Evolutionary conservation across 1,284 basidiomycete species (phyloP), one percentile per base, ranked within the genome.

Genomic region (Ganoderma leucocontextum): DNA sequence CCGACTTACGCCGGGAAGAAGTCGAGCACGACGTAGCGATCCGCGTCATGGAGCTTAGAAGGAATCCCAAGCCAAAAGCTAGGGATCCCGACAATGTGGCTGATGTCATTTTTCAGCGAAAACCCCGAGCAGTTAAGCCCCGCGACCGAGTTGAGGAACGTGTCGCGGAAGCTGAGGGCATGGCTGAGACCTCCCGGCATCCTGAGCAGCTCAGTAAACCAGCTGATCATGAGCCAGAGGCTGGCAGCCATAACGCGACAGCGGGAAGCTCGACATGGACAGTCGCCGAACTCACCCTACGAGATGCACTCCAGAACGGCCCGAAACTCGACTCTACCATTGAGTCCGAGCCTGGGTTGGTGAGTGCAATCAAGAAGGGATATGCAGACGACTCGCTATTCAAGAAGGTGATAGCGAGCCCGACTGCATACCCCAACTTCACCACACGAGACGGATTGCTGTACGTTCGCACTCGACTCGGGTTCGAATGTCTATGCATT

Each of bases 401-500:
- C 49, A 52, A 52, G 25, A 52, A 52, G 9, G 12, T 52, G 0
- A 10, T 52, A 29, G 22, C 22, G 12, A 25, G 8, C 4, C 49
- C 22, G 2, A 6, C 49, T 4, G 25, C 22, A 25, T 52, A 25
- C 25, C 22, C 49, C 19, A 52, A 13, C 25, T 52, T 25, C 22
- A 25, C 22, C 1, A 5, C 25, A 10, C 49, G 13, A 1, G 67
- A 67, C 7, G 64, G 67, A 0, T 22, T 68, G 8, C 6, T 77
- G 1, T 74, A 64, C 35, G 72, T 59, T 60, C 60, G 3, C 33
- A 22, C 15, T 66, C 67, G 3, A 62, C 70, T n/a, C n/a, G 60
- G 22, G 72, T 78, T 0, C 9, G 9, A 84, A 15, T 76, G 67
- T 61, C 83, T 79, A 0, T 75, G 75, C 42, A 63, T 79, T 0